Base-by-base conservation (phyloP, 225 moss, liverwort and hornwort species). In the Pseudisothecium myosuroides region DNA sequence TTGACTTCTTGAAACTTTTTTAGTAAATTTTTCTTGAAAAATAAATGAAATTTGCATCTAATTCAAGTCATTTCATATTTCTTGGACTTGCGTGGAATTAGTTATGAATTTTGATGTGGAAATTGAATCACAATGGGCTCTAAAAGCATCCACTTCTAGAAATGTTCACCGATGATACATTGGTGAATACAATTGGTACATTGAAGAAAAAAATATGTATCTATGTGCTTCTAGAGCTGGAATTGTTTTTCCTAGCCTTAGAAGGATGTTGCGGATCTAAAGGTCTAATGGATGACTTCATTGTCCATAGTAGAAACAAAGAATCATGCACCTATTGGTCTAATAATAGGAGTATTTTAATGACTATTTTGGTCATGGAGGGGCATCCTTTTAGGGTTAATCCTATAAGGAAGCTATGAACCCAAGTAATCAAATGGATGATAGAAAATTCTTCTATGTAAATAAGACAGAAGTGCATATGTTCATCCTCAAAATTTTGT, bases 381-480 rank as follows among this genome's bases (percentile, higher is more conserved):
- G 27, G 21, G 1, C 5, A 3, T 16, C 16, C 0, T 43, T 26
- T 5, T 0, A 43, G 0, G 5, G 3, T 24, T 14, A 8, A 14
- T 2, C 8, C 14, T 8, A 0, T 0, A 15, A 69, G 0, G 11
- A 41, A 0, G 1, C 5, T 39, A 8, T 0, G 0, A 0, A 23
- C 0, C 0, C 2, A 2, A 11, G 8, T 39, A 2, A 8, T 39
- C 0, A 4, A 0, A 39, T 27, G 2, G 43, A 27, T 43, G 41
- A 26, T 0, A 41, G 5, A 27, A 1, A 41, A 15, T 71, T 14
- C 26, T 5, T 41, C 26, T 41, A 26, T 41, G 2, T 23, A 23
- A 63, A 65, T 19, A 36, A 3, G 9, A 26, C 3, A 0, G 3
- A 71, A 27, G 15, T 41, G 3, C 10, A 5, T 0, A 10, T 36